phyloP scores from a whole-genome alignment of 208 protist genomes.

The Lotmaria passim region DNA sequence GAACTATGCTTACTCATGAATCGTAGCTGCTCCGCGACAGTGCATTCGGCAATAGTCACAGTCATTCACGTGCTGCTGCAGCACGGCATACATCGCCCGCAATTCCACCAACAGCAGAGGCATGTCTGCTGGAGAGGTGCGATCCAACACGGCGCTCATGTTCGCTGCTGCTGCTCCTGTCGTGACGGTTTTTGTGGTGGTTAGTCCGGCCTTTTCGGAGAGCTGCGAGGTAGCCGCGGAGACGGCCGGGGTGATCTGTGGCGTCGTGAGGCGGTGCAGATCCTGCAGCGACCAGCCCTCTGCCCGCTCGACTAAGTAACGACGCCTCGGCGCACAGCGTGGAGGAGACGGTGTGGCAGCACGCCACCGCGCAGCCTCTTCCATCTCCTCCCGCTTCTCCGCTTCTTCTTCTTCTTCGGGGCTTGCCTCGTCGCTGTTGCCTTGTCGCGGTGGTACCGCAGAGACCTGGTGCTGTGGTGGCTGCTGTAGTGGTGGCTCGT shows the following conservation, averaged over 20 bases:
- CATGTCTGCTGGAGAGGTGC: neutral
- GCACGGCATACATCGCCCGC: neutral
- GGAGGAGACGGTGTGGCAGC: neutral
- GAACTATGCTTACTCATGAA: too few relatives aligned
- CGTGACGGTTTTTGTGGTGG: neutral
- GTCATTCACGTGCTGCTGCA: slow-evolving; percentile 16
- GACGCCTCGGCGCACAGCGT: slow-evolving; percentile 7
- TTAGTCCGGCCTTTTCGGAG: neutral
- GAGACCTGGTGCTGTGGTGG: too few relatives aligned
- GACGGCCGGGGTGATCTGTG: neutral
- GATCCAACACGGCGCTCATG: neutral
- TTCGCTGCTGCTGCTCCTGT: neutral
- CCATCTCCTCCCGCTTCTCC: neutral
- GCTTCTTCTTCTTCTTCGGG: neutral
- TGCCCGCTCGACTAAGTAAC: slow-evolving; percentile 30
- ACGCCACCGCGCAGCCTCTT: neutral
- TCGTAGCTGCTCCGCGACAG: neutral
- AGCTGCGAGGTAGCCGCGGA: neutral
- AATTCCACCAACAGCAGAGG: slow-evolving; percentile 25
- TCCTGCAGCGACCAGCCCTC: slow-evolving; percentile 33
- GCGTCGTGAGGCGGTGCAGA: slow-evolving; percentile 15
- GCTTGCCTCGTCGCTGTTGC: neutral
- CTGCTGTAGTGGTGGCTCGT: too few relatives aligned
- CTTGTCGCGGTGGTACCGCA: too few relatives aligned
- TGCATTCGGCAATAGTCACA: slow-evolving; percentile 19